Percentiles rank a stretch among this genome's conserved stretches.
Evolutionary conservation across 2,329 filamentous ascomycete genomes (phyloP).

Genomic region (Penicillium paneum): DNA sequence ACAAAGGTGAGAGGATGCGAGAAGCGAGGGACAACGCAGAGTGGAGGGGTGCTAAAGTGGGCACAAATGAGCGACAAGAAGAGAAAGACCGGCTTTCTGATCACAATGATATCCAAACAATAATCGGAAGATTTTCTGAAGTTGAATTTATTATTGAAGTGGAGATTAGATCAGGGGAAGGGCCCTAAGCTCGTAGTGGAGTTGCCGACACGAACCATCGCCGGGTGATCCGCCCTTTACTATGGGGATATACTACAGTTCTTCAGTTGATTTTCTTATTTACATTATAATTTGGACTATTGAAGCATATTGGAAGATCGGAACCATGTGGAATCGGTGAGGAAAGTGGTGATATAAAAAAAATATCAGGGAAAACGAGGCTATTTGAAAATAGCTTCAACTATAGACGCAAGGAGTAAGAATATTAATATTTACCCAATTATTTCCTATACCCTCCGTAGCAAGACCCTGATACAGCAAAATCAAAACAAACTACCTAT

Average conservation of each 20-base stretch:
- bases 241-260: background rate
- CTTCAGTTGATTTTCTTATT: background rate
- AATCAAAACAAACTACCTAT: background rate
- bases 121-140: conserved; percentile 12
- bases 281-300: background rate
- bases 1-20: background rate
- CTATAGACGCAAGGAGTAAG: conserved; percentile 1
- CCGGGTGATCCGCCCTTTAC: conserved; percentile 4
- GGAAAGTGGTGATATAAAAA: background rate
- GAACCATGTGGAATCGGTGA: too few relatives aligned
- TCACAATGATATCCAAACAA: background rate
- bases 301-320: background rate
- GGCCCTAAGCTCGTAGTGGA: conserved; percentile 1
- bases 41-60: background rate
- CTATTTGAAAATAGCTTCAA: conserved; percentile 5
- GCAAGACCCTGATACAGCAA: background rate
- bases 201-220: conserved; percentile 2
- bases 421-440: background rate
- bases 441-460: background rate
- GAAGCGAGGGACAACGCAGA: conserved; percentile 5
- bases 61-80: conserved; percentile 7
- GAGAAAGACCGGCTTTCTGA: conserved; percentile 11
- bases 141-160: conserved; percentile 6
- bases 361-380: background rate
- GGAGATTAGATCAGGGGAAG: conserved; percentile 9